Evolutionary conservation across 2,329 filamentous ascomycete species (phyloP).

Genomic region (Aspergillus glaucus): DNA sequence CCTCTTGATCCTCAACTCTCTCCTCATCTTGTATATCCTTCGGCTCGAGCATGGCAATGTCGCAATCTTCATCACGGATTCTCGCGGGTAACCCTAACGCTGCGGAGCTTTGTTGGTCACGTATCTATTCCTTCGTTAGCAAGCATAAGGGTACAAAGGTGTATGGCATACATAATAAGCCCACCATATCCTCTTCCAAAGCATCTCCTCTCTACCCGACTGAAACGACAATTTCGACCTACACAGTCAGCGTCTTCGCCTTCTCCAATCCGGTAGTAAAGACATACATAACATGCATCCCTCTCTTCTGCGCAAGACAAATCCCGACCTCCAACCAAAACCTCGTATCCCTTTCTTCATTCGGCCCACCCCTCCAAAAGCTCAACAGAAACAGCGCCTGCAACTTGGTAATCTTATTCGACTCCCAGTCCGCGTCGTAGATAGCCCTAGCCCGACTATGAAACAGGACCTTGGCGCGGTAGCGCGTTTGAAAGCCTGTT

Average conservation of each 20-base stretch:
- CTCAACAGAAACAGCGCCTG: slow-evolving; percentile 51
- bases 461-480: slow-evolving; percentile 46
- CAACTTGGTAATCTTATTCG: slow-evolving; percentile 45
- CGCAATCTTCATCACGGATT: slow-evolving; percentile 47
- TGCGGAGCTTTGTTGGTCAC: slow-evolving; percentile 44
- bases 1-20: slow-evolving; percentile 14
- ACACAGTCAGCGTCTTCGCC: background rate
- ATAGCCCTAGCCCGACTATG: slow-evolving; percentile 48
- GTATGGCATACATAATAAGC: slow-evolving; percentile 39
- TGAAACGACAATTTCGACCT: slow-evolving; percentile 27
- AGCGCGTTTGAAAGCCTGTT: slow-evolving; percentile 45
- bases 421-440: slow-evolving; percentile 50
- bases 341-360: slow-evolving; percentile 44
- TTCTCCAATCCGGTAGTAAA: background rate
- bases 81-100: slow-evolving; percentile 42
- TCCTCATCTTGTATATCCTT: slow-evolving; percentile 34
- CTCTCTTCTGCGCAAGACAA: slow-evolving; percentile 45
- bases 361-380: slow-evolving; percentile 49
- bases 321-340: slow-evolving; percentile 50
- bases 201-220: slow-evolving; percentile 24
- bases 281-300: slow-evolving; percentile 31
- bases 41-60: slow-evolving; percentile 34
- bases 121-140: slow-evolving; percentile 22
- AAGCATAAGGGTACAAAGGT: background rate
- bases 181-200: slow-evolving; percentile 50